Base-by-base conservation (phyloP, 2,329 filamentous ascomycete species). In the Colletotrichum sidae region DNA sequence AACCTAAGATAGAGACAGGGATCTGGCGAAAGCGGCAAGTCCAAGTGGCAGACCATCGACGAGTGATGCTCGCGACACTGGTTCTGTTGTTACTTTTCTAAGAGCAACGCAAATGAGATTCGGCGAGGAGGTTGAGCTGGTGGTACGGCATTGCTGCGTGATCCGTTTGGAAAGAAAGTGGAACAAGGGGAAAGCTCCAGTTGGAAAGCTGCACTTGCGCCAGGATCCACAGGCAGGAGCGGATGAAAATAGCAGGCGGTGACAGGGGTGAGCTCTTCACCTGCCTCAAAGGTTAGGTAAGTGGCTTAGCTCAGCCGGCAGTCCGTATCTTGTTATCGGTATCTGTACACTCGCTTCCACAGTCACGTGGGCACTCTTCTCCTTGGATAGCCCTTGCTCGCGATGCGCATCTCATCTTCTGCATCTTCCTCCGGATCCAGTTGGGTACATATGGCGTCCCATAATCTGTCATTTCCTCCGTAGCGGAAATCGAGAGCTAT, bases 131-230 rank as follows among this genome's bases (percentile, higher is more conserved):
- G 52, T 62, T 35, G 47, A 35, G 17, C 38, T 34, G 35, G 37
- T 53, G 13, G 41, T 34, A 51, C 58, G 33, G 58, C 63, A 66
- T 62, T 33, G 42, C 45, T 61, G 44, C 38, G 51, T 62, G 46
- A 56, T 6, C 46, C 2, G 11, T 45, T 55, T 15, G 12, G 25
- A 52, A 44, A 42, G 47, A 62, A 62, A 39, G 55, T 64, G 58
- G 46, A 65, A 65, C 62, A 59, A 52, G 49, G 55, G 39, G 25
- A 25, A 62, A 66, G 63, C 63, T 66, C 45, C 33, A 56, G 58
- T 35, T 66, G 41, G 39, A 39, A 45, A 58, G 56, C 56, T 59
- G 56, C 58, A 35, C 37, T 33, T 37, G 55, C 54, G 41, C 47
- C 47, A 15, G 33, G 38, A 38, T 11, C 58, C 59, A 57, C 38